Evolutionary conservation across 2,329 filamentous ascomycete species (phyloP).

Genomic region (Cyanodermella asteris): DNA sequence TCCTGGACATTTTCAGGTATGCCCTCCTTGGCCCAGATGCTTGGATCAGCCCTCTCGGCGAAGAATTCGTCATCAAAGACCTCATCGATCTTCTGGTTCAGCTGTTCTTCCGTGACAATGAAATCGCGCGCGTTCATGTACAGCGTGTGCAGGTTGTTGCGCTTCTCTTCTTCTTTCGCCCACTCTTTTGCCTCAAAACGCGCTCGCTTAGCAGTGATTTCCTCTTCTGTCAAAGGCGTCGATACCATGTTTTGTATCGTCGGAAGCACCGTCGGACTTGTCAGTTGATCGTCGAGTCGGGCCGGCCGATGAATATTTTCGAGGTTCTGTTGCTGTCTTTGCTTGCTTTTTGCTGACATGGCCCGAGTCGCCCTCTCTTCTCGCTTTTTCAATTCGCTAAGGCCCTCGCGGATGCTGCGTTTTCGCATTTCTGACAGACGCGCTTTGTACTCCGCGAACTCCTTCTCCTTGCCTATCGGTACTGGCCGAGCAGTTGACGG

Average conservation of each 20-base stretch:
- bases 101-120: constrained; percentile 60
- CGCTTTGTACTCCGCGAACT: constrained; percentile 42
- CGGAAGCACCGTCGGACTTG: constrained; percentile 41
- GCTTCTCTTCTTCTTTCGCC: constrained; percentile 35
- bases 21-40: no score
- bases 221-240: no score
- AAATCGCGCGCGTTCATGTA: constrained; percentile 79
- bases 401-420: constrained; percentile 46
- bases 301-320: constrained; percentile 39
- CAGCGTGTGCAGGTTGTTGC: constrained; percentile 58
- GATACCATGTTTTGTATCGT: neutral
- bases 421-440: constrained; percentile 52
- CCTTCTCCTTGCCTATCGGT: no score
- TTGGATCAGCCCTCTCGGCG: constrained; percentile 23
- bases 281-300: constrained; percentile 55
- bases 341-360: constrained; percentile 20
- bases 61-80: constrained; percentile 51
- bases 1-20: no score
- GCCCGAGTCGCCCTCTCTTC: constrained; percentile 26
- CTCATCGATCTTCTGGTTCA: constrained; percentile 47
- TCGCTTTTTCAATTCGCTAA: constrained; percentile 46
- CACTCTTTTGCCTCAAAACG: constrained; percentile 22
- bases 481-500: no score
- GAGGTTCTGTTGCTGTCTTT: constrained; percentile 29
- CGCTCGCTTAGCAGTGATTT: constrained; percentile 22